Conservation (phyloP, 2,329 filamentous ascomycete genomes). For the Ascochyta pisi region DNA sequence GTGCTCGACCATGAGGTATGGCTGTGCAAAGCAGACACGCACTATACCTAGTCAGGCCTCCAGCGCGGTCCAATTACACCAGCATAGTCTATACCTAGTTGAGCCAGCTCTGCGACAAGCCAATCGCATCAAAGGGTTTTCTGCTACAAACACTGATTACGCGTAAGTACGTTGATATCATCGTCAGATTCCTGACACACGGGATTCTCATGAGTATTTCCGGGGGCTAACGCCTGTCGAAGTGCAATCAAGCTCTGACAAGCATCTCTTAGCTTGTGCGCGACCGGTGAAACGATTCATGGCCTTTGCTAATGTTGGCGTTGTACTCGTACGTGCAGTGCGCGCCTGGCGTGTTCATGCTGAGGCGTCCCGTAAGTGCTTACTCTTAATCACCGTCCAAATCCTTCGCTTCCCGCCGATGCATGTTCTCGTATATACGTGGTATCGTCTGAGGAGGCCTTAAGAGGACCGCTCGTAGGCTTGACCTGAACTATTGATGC, state of each 20-base stretch:
- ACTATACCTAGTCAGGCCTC: constrained; percentile 22
- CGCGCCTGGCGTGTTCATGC: not conserved
- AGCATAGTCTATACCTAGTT: not conserved
- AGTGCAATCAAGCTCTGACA: constrained; percentile 8
- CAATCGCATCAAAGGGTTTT: constrained; percentile 5
- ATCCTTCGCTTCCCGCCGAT: not conserved
- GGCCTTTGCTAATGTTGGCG: not conserved
- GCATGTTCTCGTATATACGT: not conserved
- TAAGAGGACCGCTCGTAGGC: not conserved
- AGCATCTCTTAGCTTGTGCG: not conserved
- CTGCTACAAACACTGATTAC: no score
- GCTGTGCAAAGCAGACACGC: constrained; percentile 1
- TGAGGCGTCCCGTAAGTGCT: not conserved
- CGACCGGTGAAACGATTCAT: not conserved
- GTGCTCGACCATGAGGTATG: not conserved
- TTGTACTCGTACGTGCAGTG: not conserved
- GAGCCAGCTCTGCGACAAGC: constrained; percentile 7
- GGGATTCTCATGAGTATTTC: not conserved
- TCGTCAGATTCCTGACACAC: no score
- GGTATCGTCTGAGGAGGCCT: not conserved
- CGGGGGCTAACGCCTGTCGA: not conserved
- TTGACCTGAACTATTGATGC: not conserved
- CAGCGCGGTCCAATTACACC: constrained; percentile 30
- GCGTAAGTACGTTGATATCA: no score
- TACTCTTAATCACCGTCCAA: not conserved